Evolutionary conservation across 306 rosid genomes (phyloP).

Genomic region (Cicer pinnatifidum): DNA sequence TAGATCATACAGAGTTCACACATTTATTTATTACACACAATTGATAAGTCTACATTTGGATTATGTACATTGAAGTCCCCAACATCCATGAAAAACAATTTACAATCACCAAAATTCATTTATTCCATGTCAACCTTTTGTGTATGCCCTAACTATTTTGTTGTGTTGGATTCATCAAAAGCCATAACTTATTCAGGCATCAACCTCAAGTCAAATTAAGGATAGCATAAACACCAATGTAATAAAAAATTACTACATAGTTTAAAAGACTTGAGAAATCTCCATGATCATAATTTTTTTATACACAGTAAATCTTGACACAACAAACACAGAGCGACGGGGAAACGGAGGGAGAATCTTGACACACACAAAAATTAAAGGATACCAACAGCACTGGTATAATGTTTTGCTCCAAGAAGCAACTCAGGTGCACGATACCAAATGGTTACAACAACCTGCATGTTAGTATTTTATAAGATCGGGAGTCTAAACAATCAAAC

Average conservation of each 20-base stretch:
- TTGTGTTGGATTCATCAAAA: constrained; percentile 34
- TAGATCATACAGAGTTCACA: constrained; percentile 10
- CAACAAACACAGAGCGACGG: neutral
- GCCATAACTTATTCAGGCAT: constrained; percentile 31
- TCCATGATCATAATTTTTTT: constrained; percentile 11
- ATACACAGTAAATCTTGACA: constrained; percentile 35
- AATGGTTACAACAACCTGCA: constrained; percentile 97
- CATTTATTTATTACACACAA: constrained; percentile 25
- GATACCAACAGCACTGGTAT: constrained; percentile 99
- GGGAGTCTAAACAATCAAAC: constrained; percentile 39
- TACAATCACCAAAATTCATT: constrained; percentile 19
- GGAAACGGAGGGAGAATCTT: constrained; percentile 3
- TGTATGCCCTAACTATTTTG: constrained; percentile 28
- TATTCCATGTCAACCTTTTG: constrained; percentile 37
- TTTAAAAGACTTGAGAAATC: constrained; percentile 32
- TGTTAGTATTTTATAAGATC: constrained; percentile 35
- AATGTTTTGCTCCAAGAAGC: constrained; percentile 98
- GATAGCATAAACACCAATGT: constrained; percentile 24
- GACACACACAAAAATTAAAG: constrained; percentile 4
- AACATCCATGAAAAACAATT: constrained; percentile 22
- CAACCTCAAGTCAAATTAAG: constrained; percentile 31
- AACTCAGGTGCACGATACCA: constrained; percentile 99
- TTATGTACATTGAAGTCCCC: constrained; percentile 18
- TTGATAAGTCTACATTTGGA: constrained; percentile 27
- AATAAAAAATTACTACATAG: constrained; percentile 9